phyloP scores from a whole-genome alignment of 805 yeast species.

The Saccharomycopsis babjevae region DNA sequence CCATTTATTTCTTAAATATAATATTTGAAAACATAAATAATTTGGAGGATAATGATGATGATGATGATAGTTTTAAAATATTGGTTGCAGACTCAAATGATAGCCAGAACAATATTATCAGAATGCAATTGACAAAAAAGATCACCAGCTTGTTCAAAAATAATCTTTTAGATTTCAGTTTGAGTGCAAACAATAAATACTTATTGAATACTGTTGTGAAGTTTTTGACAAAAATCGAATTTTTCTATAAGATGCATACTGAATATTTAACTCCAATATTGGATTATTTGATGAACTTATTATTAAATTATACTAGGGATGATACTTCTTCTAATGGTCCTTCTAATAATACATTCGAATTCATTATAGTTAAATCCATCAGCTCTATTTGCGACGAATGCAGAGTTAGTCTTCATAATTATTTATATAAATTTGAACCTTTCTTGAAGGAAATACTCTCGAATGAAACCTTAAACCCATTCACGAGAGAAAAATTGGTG shows the following conservation, averaged over 20 bases:
- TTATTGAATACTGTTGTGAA: slow-evolving; percentile 42
- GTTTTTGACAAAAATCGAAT: slow-evolving; percentile 48
- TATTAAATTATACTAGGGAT: slow-evolving; percentile 16
- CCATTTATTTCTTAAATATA: slow-evolving; percentile 47
- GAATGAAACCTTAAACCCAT: slow-evolving; percentile 29
- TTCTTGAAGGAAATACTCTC: slow-evolving; percentile 39
- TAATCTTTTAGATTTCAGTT: slow-evolving; percentile 23
- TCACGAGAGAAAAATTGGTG: slow-evolving; percentile 49
- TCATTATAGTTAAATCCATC: slow-evolving; percentile 32
- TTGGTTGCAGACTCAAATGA: background rate
- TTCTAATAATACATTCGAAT: background rate
- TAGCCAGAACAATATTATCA: background rate
- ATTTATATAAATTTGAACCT: slow-evolving; percentile 39
- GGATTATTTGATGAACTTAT: slow-evolving; percentile 40
- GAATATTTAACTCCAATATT: slow-evolving; percentile 41
- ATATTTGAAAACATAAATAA: slow-evolving; percentile 42
- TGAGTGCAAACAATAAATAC: slow-evolving; percentile 20
- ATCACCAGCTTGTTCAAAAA: slow-evolving; percentile 18
- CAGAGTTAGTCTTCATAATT: slow-evolving; percentile 30
- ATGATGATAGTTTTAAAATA: slow-evolving; percentile 18
- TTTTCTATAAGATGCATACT: slow-evolving; percentile 40
- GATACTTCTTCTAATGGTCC: background rate
- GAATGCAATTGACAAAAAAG: background rate
- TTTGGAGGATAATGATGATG: slow-evolving; percentile 24
- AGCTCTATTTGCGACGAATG: slow-evolving; percentile 48